phyloP scores from a whole-genome alignment of 176 grass and related monocot species.

The Carex kokanica region DNA sequence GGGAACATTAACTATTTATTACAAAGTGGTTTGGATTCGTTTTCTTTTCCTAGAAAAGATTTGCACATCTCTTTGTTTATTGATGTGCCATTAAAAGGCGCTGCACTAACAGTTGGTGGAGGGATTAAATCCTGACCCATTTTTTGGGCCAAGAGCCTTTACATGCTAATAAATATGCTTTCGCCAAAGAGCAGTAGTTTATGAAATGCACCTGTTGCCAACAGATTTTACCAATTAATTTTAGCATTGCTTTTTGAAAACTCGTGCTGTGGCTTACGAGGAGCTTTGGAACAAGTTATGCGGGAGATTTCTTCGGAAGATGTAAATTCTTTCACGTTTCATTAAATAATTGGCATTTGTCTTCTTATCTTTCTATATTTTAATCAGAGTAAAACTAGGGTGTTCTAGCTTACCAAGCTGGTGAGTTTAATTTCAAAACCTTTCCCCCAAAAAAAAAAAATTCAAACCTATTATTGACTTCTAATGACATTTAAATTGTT shows the following conservation, averaged over 20 bases:
- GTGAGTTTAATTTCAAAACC: no score
- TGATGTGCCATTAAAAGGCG: slow-evolving; percentile 14
- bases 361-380: background rate
- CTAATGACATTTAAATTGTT: no score
- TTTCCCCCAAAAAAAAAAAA: no score
- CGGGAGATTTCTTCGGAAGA: background rate
- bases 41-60: slow-evolving; percentile 29
- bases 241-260: background rate
- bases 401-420: no score
- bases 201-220: no score
- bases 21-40: slow-evolving; percentile 27
- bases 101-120: background rate
- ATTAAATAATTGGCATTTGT: background rate
- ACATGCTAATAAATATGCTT: slow-evolving; percentile 16
- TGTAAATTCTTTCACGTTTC: background rate
- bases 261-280: background rate
- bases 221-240: background rate
- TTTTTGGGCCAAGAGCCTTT: background rate
- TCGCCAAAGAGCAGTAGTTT: background rate
- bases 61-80: slow-evolving; percentile 23
- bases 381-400: background rate
- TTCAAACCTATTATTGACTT: no score
- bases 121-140: background rate
- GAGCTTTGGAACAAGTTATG: background rate
- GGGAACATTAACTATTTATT: slow-evolving; percentile 32